Conservation (phyloP, 1,284 basidiomycete species). For the Ustilago curta region DNA sequence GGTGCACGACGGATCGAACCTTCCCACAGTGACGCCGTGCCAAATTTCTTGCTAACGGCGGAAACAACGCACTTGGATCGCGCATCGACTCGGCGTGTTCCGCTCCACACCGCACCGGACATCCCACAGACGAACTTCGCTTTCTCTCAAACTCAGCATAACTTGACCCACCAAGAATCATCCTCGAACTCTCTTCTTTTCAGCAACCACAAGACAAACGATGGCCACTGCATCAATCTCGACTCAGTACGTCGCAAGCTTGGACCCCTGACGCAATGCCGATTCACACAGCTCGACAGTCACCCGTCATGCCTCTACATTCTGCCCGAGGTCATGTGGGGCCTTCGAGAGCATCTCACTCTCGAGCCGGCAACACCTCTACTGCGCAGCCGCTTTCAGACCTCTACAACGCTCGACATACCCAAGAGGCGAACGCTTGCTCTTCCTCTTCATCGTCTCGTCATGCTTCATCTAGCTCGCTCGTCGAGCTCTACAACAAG, state of each 20-base stretch:
- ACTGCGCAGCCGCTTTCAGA: conserved; percentile 23
- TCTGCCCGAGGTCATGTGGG: conserved; percentile 13
- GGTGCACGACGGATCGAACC: no score
- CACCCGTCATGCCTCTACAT: conserved; percentile 18
- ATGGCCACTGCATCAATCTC: not conserved
- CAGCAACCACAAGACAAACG: no score
- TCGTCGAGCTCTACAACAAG: conserved; percentile 17
- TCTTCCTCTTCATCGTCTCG: conserved; percentile 4
- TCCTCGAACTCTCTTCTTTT: no score
- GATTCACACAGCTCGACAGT: conserved; percentile 1
- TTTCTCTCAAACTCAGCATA: no score
- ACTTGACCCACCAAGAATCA: no score
- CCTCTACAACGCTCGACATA: conserved; percentile 32
- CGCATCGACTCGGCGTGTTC: no score
- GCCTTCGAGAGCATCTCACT: conserved; percentile 1
- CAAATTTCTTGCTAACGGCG: no score
- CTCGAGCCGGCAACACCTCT: not conserved
- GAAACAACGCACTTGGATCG: no score
- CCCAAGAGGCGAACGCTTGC: conserved; percentile 8
- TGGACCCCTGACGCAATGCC: conserved; percentile 8
- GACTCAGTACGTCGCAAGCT: not conserved
- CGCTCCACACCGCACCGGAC: no score
- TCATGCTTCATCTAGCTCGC: conserved; percentile 4
- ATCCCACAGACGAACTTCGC: no score
- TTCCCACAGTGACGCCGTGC: no score